Percentiles rank a stretch among this genome's conserved stretches.
Evolutionary conservation across 192 early-diverging fungal genomes (phyloP).

Genomic region (Helicostylum pulchrum): DNA sequence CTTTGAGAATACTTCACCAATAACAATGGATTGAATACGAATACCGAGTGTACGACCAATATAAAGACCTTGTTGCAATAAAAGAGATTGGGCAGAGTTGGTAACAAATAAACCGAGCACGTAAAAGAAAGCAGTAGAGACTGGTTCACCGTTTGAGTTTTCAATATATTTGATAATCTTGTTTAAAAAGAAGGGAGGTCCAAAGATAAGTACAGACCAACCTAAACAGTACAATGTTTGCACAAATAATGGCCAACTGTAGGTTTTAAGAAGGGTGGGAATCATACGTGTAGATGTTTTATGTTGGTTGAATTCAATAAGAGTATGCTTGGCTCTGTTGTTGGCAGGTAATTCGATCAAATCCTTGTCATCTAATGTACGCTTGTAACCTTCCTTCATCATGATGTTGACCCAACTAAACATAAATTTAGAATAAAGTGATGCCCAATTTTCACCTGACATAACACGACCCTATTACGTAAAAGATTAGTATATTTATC

Average conservation of each 20-base stretch:
- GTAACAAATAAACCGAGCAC: conserved; percentile 58
- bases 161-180: conserved; percentile 55
- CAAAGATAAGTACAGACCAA: conserved; percentile 37
- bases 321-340: conserved; percentile 41
- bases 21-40: conserved; percentile 47
- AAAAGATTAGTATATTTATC: not conserved
- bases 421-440: conserved; percentile 32
- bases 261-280: conserved; percentile 5
- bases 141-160: conserved; percentile 9
- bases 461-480: conserved; percentile 23
- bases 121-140: conserved; percentile 51
- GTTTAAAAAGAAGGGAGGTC: conserved; percentile 57
- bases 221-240: conserved; percentile 35
- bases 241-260: conserved; percentile 40
- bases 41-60: conserved; percentile 64
- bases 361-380: conserved; percentile 50
- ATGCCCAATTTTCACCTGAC: conserved; percentile 32
- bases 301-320: conserved; percentile 16
- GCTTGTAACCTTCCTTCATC: conserved; percentile 47
- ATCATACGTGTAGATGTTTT: conserved; percentile 6
- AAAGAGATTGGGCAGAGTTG: conserved; percentile 39
- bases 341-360: conserved; percentile 45
- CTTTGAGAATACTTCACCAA: conserved; percentile 39
- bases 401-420: conserved; percentile 55
- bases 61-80: conserved; percentile 54